Percentiles rank a stretch among this genome's conserved stretches.
phyloP scores from a whole-genome alignment of 2,329 filamentous ascomycete species.

The Dactylellina cionopaga region DNA sequence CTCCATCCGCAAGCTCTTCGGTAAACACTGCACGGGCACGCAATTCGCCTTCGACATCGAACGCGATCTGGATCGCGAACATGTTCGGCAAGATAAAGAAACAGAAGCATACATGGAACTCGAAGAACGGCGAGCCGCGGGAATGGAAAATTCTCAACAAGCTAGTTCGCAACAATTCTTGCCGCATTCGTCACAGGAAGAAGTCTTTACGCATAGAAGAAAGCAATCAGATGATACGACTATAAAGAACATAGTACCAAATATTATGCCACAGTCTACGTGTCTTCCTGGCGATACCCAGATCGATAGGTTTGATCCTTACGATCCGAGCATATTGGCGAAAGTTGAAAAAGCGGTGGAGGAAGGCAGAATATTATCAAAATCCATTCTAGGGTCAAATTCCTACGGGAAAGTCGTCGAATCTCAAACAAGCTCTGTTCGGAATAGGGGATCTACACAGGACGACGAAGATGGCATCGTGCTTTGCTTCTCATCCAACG shows the following conservation, averaged over 20 bases:
- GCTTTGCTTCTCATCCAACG: neutral
- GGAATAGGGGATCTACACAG: neutral
- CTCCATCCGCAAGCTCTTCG: constrained; percentile 54
- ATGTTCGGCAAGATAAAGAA: neutral
- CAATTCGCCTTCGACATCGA: constrained; percentile 56
- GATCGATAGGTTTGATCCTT: constrained; percentile 19
- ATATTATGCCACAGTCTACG: constrained; percentile 2
- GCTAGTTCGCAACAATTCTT: constrained; percentile 63
- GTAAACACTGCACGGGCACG: constrained; percentile 54
- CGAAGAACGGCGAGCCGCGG: constrained; percentile 21
- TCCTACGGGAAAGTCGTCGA: neutral
- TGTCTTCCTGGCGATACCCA: constrained; percentile 39
- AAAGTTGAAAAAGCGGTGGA: constrained; percentile 36
- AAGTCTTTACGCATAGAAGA: constrained; percentile 59
- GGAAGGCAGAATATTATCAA: constrained; percentile 25
- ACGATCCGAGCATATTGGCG: constrained; percentile 20
- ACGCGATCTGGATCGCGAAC: constrained; percentile 31
- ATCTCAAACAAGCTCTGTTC: neutral
- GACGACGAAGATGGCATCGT: constrained; percentile 3
- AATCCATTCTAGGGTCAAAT: constrained; percentile 16
- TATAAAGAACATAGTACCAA: neutral
- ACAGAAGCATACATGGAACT: constrained; percentile 21
- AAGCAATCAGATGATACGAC: constrained; percentile 25
- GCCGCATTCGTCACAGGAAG: constrained; percentile 65
- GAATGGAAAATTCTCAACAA: constrained; percentile 44